Evolutionary conservation across 23 red algal species (phyloP).

Genomic region (Gracilaria caudata): DNA sequence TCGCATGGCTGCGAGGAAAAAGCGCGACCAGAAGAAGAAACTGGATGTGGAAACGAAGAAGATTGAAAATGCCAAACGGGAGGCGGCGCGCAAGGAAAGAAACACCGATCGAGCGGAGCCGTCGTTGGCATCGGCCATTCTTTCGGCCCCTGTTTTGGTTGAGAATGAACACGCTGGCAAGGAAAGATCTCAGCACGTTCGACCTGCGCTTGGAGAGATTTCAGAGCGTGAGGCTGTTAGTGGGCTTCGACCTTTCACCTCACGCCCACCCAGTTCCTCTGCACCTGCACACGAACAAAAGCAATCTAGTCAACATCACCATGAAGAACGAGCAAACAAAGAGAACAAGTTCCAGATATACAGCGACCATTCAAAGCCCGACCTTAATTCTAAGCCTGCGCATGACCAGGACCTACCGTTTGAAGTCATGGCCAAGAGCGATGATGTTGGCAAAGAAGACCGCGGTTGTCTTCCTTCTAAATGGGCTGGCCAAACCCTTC

Average conservation of each 20-base stretch:
- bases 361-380: not conserved
- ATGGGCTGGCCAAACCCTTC: slow-evolving; percentile 61
- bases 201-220: slow-evolving; percentile 24
- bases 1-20: slow-evolving; percentile 75
- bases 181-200: not conserved
- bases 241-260: slow-evolving; percentile 40
- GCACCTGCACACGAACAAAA: not conserved
- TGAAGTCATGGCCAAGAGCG: not conserved
- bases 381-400: not conserved
- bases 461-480: slow-evolving; percentile 48
- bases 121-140: slow-evolving; percentile 13
- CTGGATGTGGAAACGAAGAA: slow-evolving; percentile 10
- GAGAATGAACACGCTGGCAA: not conserved
- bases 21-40: slow-evolving; percentile 60
- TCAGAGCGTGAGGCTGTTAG: slow-evolving; percentile 37
- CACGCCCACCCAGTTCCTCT: not conserved
- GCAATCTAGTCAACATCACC: not conserved
- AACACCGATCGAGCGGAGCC: slow-evolving; percentile 21
- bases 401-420: slow-evolving; percentile 25
- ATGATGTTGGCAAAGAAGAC: slow-evolving; percentile 61
- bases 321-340: not conserved
- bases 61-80: not conserved
- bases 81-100: not conserved
- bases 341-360: slow-evolving; percentile 45
- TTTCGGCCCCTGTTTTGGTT: not conserved